phyloP scores from a whole-genome alignment of 1,284 basidiomycete species.

The Tilletia setariae region DNA sequence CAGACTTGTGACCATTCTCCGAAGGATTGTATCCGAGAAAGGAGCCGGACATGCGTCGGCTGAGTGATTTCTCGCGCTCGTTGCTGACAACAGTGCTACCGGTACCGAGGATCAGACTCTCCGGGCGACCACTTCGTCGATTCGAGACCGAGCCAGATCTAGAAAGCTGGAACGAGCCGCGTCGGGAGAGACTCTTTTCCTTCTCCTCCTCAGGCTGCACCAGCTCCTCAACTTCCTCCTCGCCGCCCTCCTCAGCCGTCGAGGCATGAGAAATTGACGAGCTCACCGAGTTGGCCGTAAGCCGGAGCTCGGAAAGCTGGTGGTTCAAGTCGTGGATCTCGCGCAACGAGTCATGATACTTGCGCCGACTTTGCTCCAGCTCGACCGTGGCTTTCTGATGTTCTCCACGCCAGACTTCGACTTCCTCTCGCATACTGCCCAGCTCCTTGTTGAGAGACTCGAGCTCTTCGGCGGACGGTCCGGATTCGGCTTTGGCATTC shows the following conservation, averaged over 20 bases:
- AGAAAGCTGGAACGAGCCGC: constrained; percentile 17
- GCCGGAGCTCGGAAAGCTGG: constrained; percentile 41
- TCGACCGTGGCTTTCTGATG: constrained; percentile 59
- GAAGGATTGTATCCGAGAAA: constrained; percentile 46
- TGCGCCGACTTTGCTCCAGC: constrained; percentile 70
- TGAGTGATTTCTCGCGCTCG: constrained; percentile 30
- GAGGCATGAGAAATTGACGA: constrained; percentile 9
- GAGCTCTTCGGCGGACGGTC: constrained; percentile 13
- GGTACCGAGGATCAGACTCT: constrained; percentile 37
- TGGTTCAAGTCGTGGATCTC: constrained; percentile 74
- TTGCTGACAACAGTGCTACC: too few species aligned
- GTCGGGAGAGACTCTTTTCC: constrained; percentile 17
- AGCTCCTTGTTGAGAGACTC: constrained; percentile 17
- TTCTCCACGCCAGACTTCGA: constrained; percentile 23
- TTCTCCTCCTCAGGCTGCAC: constrained; percentile 24
- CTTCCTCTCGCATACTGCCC: constrained; percentile 18
- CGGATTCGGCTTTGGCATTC: not conserved
- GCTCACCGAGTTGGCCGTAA: constrained; percentile 23
- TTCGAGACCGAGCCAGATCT: constrained; percentile 15
- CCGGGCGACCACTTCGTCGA: constrained; percentile 30
- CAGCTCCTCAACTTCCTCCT: constrained; percentile 34
- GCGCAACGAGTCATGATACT: constrained; percentile 81
- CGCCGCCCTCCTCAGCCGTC: constrained; percentile 20
- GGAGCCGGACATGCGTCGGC: constrained; percentile 40
- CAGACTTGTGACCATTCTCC: constrained; percentile 15